These are phyloP conservation scores for Euphrasia arctica DNA, from an alignment of 305 asterid genomes.

Conservation along the genomic window DNA sequence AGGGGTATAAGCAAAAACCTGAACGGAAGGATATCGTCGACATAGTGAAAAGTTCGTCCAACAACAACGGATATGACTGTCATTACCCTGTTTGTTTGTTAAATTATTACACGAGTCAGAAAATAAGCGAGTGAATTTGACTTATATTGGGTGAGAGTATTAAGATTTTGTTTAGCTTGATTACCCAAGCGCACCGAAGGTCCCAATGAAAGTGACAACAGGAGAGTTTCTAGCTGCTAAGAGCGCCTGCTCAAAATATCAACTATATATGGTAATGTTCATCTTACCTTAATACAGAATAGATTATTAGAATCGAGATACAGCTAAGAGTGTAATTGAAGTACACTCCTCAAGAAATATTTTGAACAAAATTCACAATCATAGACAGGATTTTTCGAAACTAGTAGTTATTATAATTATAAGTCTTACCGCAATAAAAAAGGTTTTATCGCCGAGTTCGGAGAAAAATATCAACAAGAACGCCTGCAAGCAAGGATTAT, in stretches of 20 bases:
- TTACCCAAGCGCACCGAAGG: constrained; percentile 89
- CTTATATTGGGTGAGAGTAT: neutral
- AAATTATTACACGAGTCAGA: constrained; percentile 9
- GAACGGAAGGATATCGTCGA: constrained; percentile 86
- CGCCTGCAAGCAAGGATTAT: constrained; percentile 58
- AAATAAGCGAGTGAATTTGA: constrained; percentile 3
- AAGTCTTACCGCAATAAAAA: constrained; percentile 85
- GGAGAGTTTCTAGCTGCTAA: constrained; percentile 94
- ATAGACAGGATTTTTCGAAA: neutral
- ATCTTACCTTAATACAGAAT: constrained; percentile 13
- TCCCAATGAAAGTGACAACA: constrained; percentile 74
- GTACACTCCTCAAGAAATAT: no score
- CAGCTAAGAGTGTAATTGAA: neutral
- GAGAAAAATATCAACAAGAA: constrained; percentile 97
- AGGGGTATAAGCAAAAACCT: constrained; percentile 37
- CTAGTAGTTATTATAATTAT: neutral
- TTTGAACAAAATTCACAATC: neutral
- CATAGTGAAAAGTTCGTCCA: constrained; percentile 95
- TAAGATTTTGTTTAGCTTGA: constrained; percentile 19
- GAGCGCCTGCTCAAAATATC: constrained; percentile 71
- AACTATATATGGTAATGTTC: constrained; percentile 24
- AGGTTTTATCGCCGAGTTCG: constrained; percentile 96
- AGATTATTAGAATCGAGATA: constrained; percentile 5
- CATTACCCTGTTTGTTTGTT: constrained; percentile 55
- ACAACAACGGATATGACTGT: constrained; percentile 80